Evolutionary conservation across 2,329 filamentous ascomycete genomes (phyloP), one percentile per base, ranked within the genome.

Genomic region (Penicillium italicum): DNA sequence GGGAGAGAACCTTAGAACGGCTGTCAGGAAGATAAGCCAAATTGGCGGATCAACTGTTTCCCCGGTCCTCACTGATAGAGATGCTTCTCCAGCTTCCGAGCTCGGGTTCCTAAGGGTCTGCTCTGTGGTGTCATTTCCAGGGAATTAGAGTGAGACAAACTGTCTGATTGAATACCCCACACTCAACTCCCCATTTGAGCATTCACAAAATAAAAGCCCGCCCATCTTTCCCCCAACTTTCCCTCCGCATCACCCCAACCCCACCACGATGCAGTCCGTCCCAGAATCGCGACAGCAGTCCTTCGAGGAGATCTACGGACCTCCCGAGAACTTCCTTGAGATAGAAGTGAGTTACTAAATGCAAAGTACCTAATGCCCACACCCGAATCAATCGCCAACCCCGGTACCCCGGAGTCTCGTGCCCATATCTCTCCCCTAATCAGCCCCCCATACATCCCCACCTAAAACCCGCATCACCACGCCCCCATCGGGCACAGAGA

Each of bases 291-390:
- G 92, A 69, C 86, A 90, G 77, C 94, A 99, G 80, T 94, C 89
- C 71, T 97, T 97, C 72, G 94, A 99, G 78, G 94, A 99, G 82
- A 96, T 97, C 74, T 99, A 99, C 76, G 94, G 92, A 14, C 91
- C 93, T 45, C 94, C 94, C 6, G 94, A 99, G 82, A 99, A 99
- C 80, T 97, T 97, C 73, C 84, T 99, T 52, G 94, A 99, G 80
- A 96, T 99, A 62, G 94, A 99, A 82, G 92, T 94, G 74, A 56
- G 77, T 71, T 33, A 36, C 24, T 10, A 10, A 14, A 31, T 43
- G 5, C 16, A 22, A 1, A 38, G 45, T 3, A 1, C 20, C 38
- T 16, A 30, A 18, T 10, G 7, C 8, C 14, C 5, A n/a, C 14
- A 5, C 38, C 16, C 9, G 7, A 28, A 40, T 41, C 28, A 9